phyloP scores from a whole-genome alignment of 129 eudicot species.

The Deinandra increscens region DNA sequence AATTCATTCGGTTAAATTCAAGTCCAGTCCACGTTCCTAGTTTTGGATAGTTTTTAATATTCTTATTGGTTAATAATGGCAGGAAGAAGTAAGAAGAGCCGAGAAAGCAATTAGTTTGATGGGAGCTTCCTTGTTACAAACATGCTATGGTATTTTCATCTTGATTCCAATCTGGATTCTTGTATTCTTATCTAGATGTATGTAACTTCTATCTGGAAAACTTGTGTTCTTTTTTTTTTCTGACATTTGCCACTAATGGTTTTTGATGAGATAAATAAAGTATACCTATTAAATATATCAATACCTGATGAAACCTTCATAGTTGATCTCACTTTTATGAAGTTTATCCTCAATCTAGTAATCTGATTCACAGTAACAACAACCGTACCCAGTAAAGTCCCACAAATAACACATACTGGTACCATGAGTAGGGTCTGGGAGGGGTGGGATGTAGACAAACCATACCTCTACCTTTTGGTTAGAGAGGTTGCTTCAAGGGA shows the following conservation, averaged over 20 bases:
- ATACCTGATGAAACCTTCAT: no score
- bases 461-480: no score
- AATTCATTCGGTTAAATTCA: no score
- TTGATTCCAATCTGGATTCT: not conserved
- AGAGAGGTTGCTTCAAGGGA: no score
- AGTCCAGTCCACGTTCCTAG: not conserved
- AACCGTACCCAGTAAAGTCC: no score
- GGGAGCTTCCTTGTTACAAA: conserved; percentile 86
- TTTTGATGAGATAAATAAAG: not conserved
- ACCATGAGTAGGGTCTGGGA: no score
- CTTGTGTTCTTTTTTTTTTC: not conserved
- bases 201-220: not conserved
- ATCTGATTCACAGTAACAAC: conserved; percentile 4
- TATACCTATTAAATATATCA: no score
- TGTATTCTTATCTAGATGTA: conserved; percentile 3
- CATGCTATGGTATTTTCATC: conserved; percentile 55
- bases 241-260: conserved; percentile 10
- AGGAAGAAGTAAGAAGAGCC: conserved; percentile 87
- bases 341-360: conserved; percentile 8
- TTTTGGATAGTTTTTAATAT: not conserved
- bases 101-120: conserved; percentile 70
- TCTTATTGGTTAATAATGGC: conserved; percentile 24
- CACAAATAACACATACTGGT: no score
- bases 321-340: not conserved
- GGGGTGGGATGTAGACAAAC: no score